Conservation (phyloP, 768 basidiomycete genomes). For the Mycena pura region DNA sequence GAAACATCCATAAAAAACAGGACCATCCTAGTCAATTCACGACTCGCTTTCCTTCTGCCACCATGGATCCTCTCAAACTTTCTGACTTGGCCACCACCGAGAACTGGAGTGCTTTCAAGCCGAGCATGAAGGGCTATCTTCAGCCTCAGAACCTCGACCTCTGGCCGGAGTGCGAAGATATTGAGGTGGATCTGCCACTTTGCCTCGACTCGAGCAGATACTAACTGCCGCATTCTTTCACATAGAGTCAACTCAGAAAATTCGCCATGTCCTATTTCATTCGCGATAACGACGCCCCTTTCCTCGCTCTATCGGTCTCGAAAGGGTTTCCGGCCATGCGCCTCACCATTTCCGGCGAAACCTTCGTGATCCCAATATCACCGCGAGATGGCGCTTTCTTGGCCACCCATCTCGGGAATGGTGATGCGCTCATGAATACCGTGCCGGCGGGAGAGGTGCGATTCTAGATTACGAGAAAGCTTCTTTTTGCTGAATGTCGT, state of each 20-base stretch:
- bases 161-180: not conserved
- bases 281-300: not conserved
- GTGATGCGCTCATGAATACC: not conserved
- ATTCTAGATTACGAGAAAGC: not conserved
- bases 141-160: not conserved
- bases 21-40: no score
- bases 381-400: not conserved
- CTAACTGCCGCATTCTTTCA: not conserved
- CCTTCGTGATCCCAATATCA: not conserved
- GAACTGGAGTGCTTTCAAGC: not conserved
- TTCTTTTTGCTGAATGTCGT: not conserved
- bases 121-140: not conserved
- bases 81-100: not conserved
- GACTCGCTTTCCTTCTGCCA: not conserved
- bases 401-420: not conserved
- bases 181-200: not conserved
- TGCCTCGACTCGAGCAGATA: not conserved
- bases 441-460: not conserved
- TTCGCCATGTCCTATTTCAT: not conserved
- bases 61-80: conserved; percentile 1
- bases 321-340: not conserved
- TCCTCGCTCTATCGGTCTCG: not conserved
- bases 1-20: no score
- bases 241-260: not conserved
- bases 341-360: not conserved